A percentile compares a stretch with the other conserved stretches of the same genome.
These are phyloP conservation scores for Agrocybe praecox DNA, from an alignment of 768 basidiomycete genomes.

Conservation along the genomic window DNA sequence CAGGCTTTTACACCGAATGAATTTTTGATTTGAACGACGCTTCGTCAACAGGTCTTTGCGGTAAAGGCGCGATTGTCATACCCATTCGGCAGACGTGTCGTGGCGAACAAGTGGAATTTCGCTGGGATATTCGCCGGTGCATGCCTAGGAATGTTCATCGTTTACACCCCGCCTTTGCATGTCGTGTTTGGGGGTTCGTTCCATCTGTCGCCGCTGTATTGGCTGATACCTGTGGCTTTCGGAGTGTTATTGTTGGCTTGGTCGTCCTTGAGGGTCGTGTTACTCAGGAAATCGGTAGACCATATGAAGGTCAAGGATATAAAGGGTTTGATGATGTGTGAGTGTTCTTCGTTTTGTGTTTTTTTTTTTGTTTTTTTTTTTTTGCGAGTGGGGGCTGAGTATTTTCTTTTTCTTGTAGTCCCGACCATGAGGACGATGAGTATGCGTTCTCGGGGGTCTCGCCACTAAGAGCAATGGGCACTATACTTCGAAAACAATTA, in stretches of 20 bases:
- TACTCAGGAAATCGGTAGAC: constrained; percentile 58
- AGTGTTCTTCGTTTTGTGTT: too few relatives aligned
- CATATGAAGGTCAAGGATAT: constrained; percentile 63
- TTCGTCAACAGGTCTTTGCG: constrained; percentile 51
- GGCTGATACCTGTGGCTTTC: constrained; percentile 67
- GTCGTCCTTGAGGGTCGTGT: constrained; percentile 59
- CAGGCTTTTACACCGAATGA: not conserved
- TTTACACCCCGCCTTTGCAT: constrained; percentile 70
- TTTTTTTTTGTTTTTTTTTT: not conserved
- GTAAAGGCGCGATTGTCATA: constrained; percentile 65
- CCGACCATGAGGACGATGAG: constrained; percentile 69
- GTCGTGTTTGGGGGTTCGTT: constrained; percentile 67
- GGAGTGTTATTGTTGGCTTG: constrained; percentile 57
- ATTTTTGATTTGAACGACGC: not conserved
- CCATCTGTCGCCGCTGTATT: constrained; percentile 63
- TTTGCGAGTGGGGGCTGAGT: constrained; percentile 6
- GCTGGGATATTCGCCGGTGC: constrained; percentile 63
- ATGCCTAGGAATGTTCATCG: constrained; percentile 64
- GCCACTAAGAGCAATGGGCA: constrained; percentile 8
- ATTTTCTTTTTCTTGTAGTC: constrained; percentile 38
- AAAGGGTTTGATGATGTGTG: constrained; percentile 73
- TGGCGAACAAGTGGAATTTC: constrained; percentile 68
- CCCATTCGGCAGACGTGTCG: constrained; percentile 61
- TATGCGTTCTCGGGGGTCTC: constrained; percentile 46
- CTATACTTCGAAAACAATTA: too few relatives aligned